Evolutionary conservation across 148 eudicot genomes (phyloP).

Genomic region (Agrostemma githago): DNA sequence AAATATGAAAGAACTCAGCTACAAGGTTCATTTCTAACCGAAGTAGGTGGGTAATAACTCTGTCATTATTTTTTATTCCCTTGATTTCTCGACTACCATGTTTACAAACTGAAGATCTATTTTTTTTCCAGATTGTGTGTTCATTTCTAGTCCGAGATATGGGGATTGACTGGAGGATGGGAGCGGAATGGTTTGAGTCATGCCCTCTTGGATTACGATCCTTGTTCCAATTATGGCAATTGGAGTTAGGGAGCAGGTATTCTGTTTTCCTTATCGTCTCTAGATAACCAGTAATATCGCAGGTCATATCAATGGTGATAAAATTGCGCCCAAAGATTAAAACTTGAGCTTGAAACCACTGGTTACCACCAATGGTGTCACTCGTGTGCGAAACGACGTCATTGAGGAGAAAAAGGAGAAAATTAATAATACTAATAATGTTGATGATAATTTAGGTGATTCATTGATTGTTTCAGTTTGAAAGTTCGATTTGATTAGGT

Average conservation of each 20-base stretch:
- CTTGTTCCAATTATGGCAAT: conserved; percentile 92
- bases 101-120: conserved; percentile 2
- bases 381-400: too few relatives aligned
- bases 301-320: too few relatives aligned
- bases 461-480: too few relatives aligned
- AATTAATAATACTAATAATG: too few relatives aligned
- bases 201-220: conserved; percentile 91
- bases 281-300: not conserved
- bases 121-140: conserved; percentile 66
- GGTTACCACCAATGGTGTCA: too few relatives aligned
- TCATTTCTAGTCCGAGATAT: conserved; percentile 95
- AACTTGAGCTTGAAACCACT: too few relatives aligned
- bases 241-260: conserved; percentile 98
- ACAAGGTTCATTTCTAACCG: conserved; percentile 96
- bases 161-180: conserved; percentile 98
- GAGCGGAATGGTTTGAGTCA: conserved; percentile 97
- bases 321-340: too few relatives aligned
- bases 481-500: too few relatives aligned
- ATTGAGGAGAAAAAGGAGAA: too few relatives aligned
- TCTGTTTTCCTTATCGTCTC: not conserved
- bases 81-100: not conserved
- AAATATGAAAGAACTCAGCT: conserved; percentile 80
- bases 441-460: too few relatives aligned
- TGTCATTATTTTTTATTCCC: not conserved
- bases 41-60: conserved; percentile 63